Base-by-base conservation (phyloP, 371 early-diverging fungal genomes). In the Saksenaea vasiformis region DNA sequence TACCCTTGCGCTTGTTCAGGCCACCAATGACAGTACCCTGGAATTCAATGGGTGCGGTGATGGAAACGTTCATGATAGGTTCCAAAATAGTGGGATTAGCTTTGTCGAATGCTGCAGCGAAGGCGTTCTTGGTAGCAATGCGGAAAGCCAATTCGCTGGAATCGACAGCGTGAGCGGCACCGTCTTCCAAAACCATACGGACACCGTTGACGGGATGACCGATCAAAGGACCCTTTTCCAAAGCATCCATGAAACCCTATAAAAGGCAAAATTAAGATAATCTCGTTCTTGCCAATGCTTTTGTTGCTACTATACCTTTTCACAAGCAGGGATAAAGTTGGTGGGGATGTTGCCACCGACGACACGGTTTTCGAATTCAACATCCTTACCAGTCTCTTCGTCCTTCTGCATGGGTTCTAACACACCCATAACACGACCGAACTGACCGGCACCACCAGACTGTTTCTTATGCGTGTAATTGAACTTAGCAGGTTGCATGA, bases 401-500 rank as follows among this genome's bases (percentile, higher is more conserved):
- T 70, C 71, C 9, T 67, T 67, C 15, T 70, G 64, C 68, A 95
- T 87, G 3, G 97, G 97, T 75, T 98, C 98, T 58, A 98, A 86
- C 74, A 86, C 91, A 56, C 98, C 98, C 39, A 90, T 76, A 61
- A 98, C 95, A 67, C 93, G 89, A 74, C 89, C 98, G 65, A 91
- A 98, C 79, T 98, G 98, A 71, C 98, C 98, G 60, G 96, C 87
- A 71, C 98, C 98, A 69, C 98, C 98, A 56, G 91, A 87, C 81
- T 98, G 98, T 82, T 98, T 98, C 92, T 98, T 97, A 87, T 98
- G 98, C 0, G 96, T 96, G 87, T 97, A 97, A 80, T 93, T 90
- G 83, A 98, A 98, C 62, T 86, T 80, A 58, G 91, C 86, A 61
- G 86, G 80, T 47, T 74, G 66, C 9, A 88, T 88, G 68, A 96